Evolutionary conservation across 2,329 filamentous ascomycete species (phyloP), one percentile per base, ranked within the genome.

Genomic region (Trichoderma gracile): DNA sequence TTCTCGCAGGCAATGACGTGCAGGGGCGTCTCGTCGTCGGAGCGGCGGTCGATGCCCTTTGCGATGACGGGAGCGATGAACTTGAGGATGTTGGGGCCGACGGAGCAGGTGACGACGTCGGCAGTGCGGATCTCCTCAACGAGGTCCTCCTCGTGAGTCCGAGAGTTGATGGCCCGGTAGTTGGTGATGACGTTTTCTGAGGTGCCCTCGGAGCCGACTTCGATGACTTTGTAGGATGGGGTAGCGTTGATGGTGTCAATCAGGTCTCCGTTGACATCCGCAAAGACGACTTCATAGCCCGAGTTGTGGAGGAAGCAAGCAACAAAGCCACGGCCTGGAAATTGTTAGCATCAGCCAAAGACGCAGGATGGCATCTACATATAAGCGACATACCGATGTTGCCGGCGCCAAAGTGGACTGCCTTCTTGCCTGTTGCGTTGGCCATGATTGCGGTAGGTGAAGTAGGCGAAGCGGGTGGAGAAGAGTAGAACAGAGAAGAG

Each of bases 1-100:
- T 99, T 99, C 82, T 99, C 95, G 79, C 95, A 99, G 65, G 95
- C 95, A 79, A 99, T 97, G 74, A 99, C 91, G 23, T 93, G 88
- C 47, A 98, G 79, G 8, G 94, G 93, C 67, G 85, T 84, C 62
- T 77, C 74, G 49, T 83, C 80, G 15, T 78, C 74, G n/a, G 87
- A 84, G 68, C 95, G 90, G 69, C 84, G 84, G 75, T 94, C 89
- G 68, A 99, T 92, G 70, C 92, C 95, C 84, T 96, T 95, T 75
- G 94, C 94, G 71, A 99, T 97, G 72, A 93, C 90, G 25, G 94
- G 91, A 53, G 95, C 95, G 74, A 99, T 95, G 79, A 97, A 97
- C 80, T 92, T 93, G 75, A 99, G 89, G 74, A 99, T 90, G 78
- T 93, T 96, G 72, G 95, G 95, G 50, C 95, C 95, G 69, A 99